These are phyloP conservation scores for Globisporangium echinulatum DNA, from an alignment of 352 stramenopile species.

Conservation along the genomic window DNA sequence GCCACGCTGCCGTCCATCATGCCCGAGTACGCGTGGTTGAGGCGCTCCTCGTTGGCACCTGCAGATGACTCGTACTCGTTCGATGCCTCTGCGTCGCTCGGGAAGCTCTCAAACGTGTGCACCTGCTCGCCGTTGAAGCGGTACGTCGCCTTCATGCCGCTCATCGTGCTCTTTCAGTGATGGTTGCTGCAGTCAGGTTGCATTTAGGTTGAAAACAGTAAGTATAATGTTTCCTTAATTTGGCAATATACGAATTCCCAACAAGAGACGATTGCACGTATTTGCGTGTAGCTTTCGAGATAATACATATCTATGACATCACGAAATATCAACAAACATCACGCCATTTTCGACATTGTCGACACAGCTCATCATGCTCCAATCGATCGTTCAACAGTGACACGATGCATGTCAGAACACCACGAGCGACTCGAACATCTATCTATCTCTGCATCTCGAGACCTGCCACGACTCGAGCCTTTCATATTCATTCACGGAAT, in stretches of 20 bases:
- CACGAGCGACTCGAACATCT: too few species aligned
- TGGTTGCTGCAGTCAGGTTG: not conserved
- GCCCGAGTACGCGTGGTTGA: constrained; percentile 65
- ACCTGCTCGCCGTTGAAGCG: constrained; percentile 63
- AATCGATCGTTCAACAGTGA: too few species aligned
- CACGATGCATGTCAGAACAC: too few species aligned
- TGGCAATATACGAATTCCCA: not conserved
- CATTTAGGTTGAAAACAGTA: not conserved
- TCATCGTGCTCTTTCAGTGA: constrained; percentile 18
- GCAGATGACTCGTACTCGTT: constrained; percentile 48
- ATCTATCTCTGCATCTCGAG: too few species aligned
- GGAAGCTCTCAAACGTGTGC: constrained; percentile 67
- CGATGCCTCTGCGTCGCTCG: constrained; percentile 40
- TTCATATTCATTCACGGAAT: not conserved
- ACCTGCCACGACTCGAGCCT: not conserved
- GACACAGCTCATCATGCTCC: too few species aligned
- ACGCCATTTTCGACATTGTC: not conserved
- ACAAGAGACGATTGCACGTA: not conserved
- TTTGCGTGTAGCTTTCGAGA: not conserved
- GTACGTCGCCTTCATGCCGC: constrained; percentile 54
- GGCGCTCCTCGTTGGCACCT: constrained; percentile 13
- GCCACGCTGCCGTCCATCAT: constrained; percentile 56
- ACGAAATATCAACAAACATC: not conserved
- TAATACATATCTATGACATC: not conserved
- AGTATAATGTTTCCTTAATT: not conserved